Conservation (phyloP, 495 filamentous ascomycete genomes). For the Neurospora africana region DNA sequence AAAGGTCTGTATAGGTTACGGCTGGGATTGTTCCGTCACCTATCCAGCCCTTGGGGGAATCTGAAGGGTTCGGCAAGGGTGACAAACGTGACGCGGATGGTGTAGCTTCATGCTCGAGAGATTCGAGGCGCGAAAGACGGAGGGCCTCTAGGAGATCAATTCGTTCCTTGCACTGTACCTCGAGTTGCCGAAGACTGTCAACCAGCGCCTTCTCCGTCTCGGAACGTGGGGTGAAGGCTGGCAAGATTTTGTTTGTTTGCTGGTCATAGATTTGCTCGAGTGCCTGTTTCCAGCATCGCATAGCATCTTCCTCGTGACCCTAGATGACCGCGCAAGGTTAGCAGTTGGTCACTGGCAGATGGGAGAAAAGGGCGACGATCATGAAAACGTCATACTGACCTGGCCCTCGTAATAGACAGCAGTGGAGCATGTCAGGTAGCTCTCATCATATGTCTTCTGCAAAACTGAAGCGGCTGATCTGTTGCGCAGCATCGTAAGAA, state of each 20-base stretch:
- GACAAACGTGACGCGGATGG: not conserved
- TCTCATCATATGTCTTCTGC: slow-evolving; percentile 97
- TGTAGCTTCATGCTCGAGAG: slow-evolving; percentile 20
- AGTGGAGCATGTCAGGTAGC: slow-evolving; percentile 85
- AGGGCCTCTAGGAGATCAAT: slow-evolving; percentile 83
- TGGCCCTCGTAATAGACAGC: slow-evolving; percentile 92
- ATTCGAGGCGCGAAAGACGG: slow-evolving; percentile 60
- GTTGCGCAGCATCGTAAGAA: slow-evolving; percentile 60
- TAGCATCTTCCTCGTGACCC: slow-evolving; percentile 88
- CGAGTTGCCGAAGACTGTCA: slow-evolving; percentile 70
- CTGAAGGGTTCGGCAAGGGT: not conserved
- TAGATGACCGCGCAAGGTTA: slow-evolving; percentile 27
- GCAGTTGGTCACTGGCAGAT: not conserved
- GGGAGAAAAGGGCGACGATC: not conserved
- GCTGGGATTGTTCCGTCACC: slow-evolving; percentile 73
- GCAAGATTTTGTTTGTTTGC: slow-evolving; percentile 62
- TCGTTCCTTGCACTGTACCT: slow-evolving; percentile 87
- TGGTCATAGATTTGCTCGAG: slow-evolving; percentile 87
- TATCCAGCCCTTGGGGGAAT: slow-evolving; percentile 44
- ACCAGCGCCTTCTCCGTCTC: slow-evolving; percentile 80
- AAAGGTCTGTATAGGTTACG: slow-evolving; percentile 65
- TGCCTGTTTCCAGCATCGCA: slow-evolving; percentile 83
- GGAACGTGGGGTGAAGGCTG: slow-evolving; percentile 58
- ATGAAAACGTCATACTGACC: slow-evolving; percentile 35
- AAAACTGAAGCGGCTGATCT: slow-evolving; percentile 60